Conservation (phyloP, 257 asterid species). For the Fraxinus quadrangulata region DNA sequence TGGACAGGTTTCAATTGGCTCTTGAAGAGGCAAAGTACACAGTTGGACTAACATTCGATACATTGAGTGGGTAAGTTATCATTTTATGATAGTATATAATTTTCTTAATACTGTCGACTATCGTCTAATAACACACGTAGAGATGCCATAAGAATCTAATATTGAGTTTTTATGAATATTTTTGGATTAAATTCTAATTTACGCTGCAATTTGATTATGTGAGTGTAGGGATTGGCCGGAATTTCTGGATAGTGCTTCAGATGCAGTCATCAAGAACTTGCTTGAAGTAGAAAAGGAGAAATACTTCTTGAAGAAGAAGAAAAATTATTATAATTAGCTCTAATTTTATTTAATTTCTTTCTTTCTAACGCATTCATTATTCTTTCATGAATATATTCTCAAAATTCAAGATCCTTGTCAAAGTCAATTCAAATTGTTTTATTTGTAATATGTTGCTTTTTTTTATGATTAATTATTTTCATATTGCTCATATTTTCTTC, state of each 20-base stretch:
- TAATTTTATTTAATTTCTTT: neutral
- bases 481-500: too few relatives aligned
- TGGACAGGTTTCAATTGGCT: slow-evolving; percentile 51
- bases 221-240: slow-evolving; percentile 73
- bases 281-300: slow-evolving; percentile 60
- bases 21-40: slow-evolving; percentile 72
- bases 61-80: slow-evolving; percentile 51
- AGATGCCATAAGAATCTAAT: neutral
- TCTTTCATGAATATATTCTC: neutral
- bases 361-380: neutral
- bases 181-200: too few relatives aligned
- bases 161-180: too few relatives aligned
- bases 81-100: neutral
- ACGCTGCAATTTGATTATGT: neutral
- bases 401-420: neutral
- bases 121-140: neutral
- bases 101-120: neutral
- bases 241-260: slow-evolving; percentile 59
- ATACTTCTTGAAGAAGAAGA: neutral
- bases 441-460: neutral
- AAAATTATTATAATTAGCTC: neutral
- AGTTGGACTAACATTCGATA: slow-evolving; percentile 83
- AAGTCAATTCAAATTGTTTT: neutral
- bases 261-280: slow-evolving; percentile 75
- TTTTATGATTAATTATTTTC: too few relatives aligned